Conservation (phyloP, 2,329 filamentous ascomycete species). For the Ophiocordyceps camponoti-saundersi region DNA sequence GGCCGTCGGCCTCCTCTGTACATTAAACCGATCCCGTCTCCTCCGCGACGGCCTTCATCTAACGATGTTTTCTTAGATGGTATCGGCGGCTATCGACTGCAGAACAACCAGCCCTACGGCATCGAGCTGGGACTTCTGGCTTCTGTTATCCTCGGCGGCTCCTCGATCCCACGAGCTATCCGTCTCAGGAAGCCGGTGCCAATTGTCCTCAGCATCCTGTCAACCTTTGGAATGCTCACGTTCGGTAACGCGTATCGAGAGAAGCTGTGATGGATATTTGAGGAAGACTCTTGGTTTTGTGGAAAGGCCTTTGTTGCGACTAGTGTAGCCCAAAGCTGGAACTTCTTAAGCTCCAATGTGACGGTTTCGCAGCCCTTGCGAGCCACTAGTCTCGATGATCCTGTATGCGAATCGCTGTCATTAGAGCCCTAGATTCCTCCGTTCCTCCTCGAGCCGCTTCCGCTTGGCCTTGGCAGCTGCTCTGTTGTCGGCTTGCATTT, state of each 20-base stretch:
- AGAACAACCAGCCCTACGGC: slow-evolving; percentile 60
- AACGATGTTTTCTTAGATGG: slow-evolving; percentile 34
- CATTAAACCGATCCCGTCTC: slow-evolving; percentile 6
- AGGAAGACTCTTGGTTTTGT: background rate
- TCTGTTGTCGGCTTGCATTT: slow-evolving; percentile 61
- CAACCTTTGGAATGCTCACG: slow-evolving; percentile 59
- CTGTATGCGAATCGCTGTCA: background rate
- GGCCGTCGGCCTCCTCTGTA: slow-evolving; percentile 55
- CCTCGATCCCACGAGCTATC: slow-evolving; percentile 73
- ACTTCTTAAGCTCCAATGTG: background rate
- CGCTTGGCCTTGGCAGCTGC: slow-evolving; percentile 51
- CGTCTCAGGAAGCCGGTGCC: slow-evolving; percentile 74
- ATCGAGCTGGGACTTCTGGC: slow-evolving; percentile 80
- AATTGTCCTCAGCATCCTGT: slow-evolving; percentile 59
- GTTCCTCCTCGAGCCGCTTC: slow-evolving; percentile 51
- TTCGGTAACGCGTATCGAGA: slow-evolving; percentile 56
- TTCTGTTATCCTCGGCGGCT: slow-evolving; percentile 67
- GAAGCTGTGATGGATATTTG: slow-evolving; percentile 12
- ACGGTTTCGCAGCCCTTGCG: background rate
- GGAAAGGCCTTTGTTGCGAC: background rate
- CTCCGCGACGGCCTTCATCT: background rate
- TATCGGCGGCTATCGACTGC: slow-evolving; percentile 66
- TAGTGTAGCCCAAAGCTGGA: background rate
- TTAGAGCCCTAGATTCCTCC: slow-evolving; percentile 36
- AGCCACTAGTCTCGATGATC: background rate